Percentiles rank a stretch among this genome's conserved stretches.
Conservation (phyloP, 2,329 filamentous ascomycete species). For the Dryadomyces quercivorus region DNA sequence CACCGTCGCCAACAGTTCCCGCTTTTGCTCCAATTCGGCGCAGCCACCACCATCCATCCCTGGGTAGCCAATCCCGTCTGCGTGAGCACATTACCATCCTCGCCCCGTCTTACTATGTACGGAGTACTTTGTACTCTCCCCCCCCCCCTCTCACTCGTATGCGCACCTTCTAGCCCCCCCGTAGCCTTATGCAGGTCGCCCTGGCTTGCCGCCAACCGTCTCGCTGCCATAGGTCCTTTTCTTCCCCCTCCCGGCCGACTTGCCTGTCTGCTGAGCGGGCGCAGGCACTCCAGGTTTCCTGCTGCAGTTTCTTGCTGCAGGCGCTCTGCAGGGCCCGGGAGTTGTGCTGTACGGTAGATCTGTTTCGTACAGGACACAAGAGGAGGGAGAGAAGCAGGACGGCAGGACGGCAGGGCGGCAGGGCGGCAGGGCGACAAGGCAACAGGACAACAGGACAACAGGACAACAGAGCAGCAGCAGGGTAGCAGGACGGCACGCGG, state of each 20-base stretch:
- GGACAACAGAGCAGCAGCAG: too few species aligned
- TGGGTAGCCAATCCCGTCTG: too few species aligned
- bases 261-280: too few species aligned
- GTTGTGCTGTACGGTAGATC: background rate
- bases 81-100: too few species aligned
- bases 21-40: background rate
- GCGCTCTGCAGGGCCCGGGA: slow-evolving; percentile 1
- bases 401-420: too few species aligned
- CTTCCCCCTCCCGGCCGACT: too few species aligned
- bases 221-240: background rate
- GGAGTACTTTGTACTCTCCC: background rate
- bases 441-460: too few species aligned
- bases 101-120: too few species aligned
- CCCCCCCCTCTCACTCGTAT: background rate
- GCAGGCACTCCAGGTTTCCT: background rate
- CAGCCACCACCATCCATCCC: too few species aligned
- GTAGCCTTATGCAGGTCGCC: slow-evolving; percentile 2
- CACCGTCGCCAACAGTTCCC: background rate
- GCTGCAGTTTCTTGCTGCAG: background rate
- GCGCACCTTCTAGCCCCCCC: background rate
- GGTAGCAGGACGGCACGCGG: background rate
- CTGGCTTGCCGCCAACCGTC: background rate
- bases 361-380: background rate
- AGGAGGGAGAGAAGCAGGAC: background rate
- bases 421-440: too few species aligned